Conservation (phyloP, 805 yeast genomes). For the Zygosaccharomyces bailii region DNA sequence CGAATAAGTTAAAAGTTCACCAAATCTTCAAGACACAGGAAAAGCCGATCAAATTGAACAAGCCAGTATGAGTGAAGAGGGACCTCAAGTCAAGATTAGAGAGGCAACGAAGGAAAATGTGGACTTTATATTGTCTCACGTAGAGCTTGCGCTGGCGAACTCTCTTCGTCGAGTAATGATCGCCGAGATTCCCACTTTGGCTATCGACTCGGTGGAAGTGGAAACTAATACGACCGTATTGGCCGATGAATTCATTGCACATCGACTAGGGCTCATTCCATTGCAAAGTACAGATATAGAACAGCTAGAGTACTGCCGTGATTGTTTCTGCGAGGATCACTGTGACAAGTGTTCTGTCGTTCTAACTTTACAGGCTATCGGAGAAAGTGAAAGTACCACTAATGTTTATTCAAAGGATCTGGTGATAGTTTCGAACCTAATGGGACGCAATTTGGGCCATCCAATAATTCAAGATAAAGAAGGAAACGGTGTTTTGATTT, state of each 20-base stretch:
- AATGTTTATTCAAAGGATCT: constrained; percentile 86
- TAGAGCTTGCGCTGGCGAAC: constrained; percentile 87
- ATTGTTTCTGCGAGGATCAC: constrained; percentile 97
- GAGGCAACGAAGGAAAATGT: constrained; percentile 82
- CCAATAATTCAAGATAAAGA: constrained; percentile 81
- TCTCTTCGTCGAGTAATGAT: constrained; percentile 87
- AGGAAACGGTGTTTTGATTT: constrained; percentile 81
- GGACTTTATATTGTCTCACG: constrained; percentile 82
- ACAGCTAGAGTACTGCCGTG: constrained; percentile 80
- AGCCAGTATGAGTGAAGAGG: constrained; percentile 34
- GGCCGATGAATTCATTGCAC: constrained; percentile 96
- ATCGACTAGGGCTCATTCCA: constrained; percentile 90
- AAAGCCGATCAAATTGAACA: not conserved
- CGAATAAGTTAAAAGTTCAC: not conserved
- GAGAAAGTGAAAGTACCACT: constrained; percentile 83
- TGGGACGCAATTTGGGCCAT: constrained; percentile 56
- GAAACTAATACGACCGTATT: constrained; percentile 89
- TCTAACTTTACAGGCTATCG: constrained; percentile 78
- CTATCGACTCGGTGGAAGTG: constrained; percentile 93
- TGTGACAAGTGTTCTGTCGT: constrained; percentile 94
- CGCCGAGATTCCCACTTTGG: constrained; percentile 95
- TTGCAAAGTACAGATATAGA: constrained; percentile 81
- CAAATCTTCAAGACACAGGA: not conserved
- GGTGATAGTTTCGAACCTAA: constrained; percentile 41
- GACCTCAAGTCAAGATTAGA: constrained; percentile 84